Percentiles rank a stretch among this genome's conserved stretches.
These are phyloP conservation scores for Penicillium maclennaniae DNA, from an alignment of 495 filamentous ascomycete species.

Conservation along the genomic window DNA sequence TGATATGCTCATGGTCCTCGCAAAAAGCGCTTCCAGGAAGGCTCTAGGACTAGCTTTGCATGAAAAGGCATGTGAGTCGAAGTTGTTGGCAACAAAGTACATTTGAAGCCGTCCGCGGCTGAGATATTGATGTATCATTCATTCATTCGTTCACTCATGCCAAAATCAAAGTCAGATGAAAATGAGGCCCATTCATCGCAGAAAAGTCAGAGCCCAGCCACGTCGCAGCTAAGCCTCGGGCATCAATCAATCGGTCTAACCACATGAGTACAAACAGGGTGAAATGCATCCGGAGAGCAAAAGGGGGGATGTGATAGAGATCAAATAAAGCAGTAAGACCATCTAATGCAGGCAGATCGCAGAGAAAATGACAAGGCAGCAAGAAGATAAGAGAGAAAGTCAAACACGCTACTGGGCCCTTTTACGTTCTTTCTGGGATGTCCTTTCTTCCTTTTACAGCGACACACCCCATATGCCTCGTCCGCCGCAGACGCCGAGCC, in stretches of 20 bases:
- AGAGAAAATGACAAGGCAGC: slow-evolving; percentile 3
- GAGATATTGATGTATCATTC: slow-evolving; percentile 25
- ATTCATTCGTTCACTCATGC: slow-evolving; percentile 44
- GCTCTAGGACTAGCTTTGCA: too few relatives aligned
- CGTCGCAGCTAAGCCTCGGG: neutral
- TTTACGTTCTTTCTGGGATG: neutral
- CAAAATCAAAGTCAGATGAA: slow-evolving; percentile 19
- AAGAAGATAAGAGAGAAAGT: slow-evolving; percentile 4
- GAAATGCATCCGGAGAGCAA: slow-evolving; percentile 8
- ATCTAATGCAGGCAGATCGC: slow-evolving; percentile 21
- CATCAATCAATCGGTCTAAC: neutral
- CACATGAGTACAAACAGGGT: neutral
- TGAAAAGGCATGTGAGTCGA: too few relatives aligned
- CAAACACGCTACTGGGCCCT: neutral
- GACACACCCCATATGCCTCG: slow-evolving; percentile 88
- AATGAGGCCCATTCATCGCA: neutral
- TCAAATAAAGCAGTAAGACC: slow-evolving; percentile 7
- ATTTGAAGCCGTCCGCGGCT: neutral
- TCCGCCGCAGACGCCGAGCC: slow-evolving; percentile 90
- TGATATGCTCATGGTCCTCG: too few relatives aligned
- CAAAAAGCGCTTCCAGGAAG: too few relatives aligned
- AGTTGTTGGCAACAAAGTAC: neutral
- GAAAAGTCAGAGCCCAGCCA: neutral
- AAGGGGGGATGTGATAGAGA: slow-evolving; percentile 10
- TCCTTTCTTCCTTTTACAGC: slow-evolving; percentile 35